Conservation (phyloP, 192 early-diverging fungal species). For the Coemansia umbellata region DNA sequence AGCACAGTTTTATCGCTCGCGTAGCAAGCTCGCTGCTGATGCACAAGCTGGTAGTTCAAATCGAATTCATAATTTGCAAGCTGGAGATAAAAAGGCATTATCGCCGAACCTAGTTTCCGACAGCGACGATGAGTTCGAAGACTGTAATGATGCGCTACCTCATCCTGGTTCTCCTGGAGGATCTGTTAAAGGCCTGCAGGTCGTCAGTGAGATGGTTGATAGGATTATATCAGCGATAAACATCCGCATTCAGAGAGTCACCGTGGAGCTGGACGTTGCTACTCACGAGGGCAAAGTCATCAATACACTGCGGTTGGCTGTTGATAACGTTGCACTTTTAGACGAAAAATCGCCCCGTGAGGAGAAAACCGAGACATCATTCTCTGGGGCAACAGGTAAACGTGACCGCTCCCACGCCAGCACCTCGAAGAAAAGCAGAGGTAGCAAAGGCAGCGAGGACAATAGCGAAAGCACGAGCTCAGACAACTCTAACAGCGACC, state of each 20-base stretch:
- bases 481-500: constrained; percentile 9
- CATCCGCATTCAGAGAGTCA: constrained; percentile 55
- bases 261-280: constrained; percentile 24
- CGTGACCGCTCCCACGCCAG: neutral
- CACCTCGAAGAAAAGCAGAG: neutral
- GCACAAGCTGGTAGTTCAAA: neutral
- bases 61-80: neutral
- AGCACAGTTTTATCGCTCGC: constrained; percentile 34
- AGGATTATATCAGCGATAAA: constrained; percentile 79
- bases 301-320: constrained; percentile 38
- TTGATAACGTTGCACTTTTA: constrained; percentile 44
- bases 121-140: constrained; percentile 19
- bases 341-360: constrained; percentile 34
- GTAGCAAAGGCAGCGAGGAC: neutral
- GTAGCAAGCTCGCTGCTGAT: neutral
- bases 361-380: constrained; percentile 3
- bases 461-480: constrained; percentile 14
- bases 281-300: constrained; percentile 7
- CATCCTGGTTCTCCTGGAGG: constrained; percentile 35
- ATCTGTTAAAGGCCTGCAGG: constrained; percentile 63
- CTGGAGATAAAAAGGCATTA: neutral
- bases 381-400: neutral
- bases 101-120: neutral
- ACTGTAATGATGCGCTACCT: constrained; percentile 24
- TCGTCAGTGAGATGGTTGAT: constrained; percentile 77